Base-by-base conservation (phyloP, 495 filamentous ascomycete species). In the Xylona heveae region DNA sequence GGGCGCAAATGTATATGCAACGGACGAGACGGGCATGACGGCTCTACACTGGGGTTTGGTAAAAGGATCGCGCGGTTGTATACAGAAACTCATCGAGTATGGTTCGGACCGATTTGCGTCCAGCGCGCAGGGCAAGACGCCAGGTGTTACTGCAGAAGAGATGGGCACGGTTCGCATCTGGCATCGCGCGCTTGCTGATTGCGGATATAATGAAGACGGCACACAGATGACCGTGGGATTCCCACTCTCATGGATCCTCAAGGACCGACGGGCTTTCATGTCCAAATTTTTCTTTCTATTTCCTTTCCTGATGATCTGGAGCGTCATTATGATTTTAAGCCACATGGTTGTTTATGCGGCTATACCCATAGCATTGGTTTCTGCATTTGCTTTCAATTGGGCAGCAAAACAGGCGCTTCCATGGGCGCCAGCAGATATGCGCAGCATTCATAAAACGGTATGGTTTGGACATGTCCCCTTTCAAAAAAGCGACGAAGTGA, bases 31-130 rank as follows among this genome's bases (percentile, higher is more conserved):
- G 36, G 85, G 84, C 5, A 80, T 95, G 44, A 88, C 82, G 2
- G 80, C 90, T 3, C 58, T 97, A 34, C 88, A 97, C 49, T 97
- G 88, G 88, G 85, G 84, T 2, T 58, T 97, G 33, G 90, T 97
- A 9, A 85, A 85, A 49, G 90, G 88, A 3, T 83, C 71, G 21
- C 59, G 75, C 30, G 67, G 66, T 1, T 92, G 82, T 51, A 76
- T 95, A 42, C 65, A 81, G 46, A 95, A 93, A 50, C 53, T 97
- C 21, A 55, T 97, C 31, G 88, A 94, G 54, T 93, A 91, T 47
- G 90, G 88, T 18, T 68, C 84, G 14, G 90, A 97, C 53, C 64
- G 88, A 17, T 93, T 85, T 45, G 77, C 74, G 14, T 71, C 77
- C 50, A 94, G 80, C 5, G 62, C 64, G 8, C 81, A 83, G 27